Evolutionary conservation across 768 basidiomycete species (phyloP), one percentile per base, ranked within the genome.

Genomic region (Lentinula sp.): DNA sequence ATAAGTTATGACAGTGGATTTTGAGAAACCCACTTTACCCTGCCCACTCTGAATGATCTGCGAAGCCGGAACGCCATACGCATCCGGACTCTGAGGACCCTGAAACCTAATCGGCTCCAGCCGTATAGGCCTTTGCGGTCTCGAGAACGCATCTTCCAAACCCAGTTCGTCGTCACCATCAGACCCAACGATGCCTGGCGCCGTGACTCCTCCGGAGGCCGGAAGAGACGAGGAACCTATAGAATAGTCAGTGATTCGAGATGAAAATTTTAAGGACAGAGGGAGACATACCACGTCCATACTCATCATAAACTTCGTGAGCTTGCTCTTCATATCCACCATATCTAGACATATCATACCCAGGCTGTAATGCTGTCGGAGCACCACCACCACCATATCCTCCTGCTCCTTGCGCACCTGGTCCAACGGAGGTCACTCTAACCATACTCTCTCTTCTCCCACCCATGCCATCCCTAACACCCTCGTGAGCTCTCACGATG

Each of bases 101-200:
- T 43, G 56, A 36, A 33, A 57, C 43, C 45, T 42, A 46, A 32
- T 57, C 16, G 56, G 56, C 43, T 57, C 56, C 3, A 57, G 10
- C 12, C 56, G 56, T 12, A 48, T n/a, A 3, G 13, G 28, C 33
- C 43, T 42, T 16, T 35, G 32, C 12, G 12, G 42, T 16, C 16
- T 13, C n/a, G 35, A 37, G 39, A 86, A 78, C 3, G 82, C 87
- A 55, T 76, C 68, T 60, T 77, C 85, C 57, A 88, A 77, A 61
- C 84, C 85, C 39, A 88, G 80, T 60, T 86, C 87, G 50, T 80
- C 78, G 57, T 79, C 76, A 39, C 77, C 72, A 54, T 74, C 45
- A n/a, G 6, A 23, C 28, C 28, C 28, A 28, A 28, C 28, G 28
- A 28, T 28, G 28, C 28, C 28, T 28, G 28, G 28, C 28, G 3